A percentile compares a stretch with the other conserved stretches of the same genome.
Conservation (phyloP, 2,329 filamentous ascomycete species). For the Blumeria graminis region DNA sequence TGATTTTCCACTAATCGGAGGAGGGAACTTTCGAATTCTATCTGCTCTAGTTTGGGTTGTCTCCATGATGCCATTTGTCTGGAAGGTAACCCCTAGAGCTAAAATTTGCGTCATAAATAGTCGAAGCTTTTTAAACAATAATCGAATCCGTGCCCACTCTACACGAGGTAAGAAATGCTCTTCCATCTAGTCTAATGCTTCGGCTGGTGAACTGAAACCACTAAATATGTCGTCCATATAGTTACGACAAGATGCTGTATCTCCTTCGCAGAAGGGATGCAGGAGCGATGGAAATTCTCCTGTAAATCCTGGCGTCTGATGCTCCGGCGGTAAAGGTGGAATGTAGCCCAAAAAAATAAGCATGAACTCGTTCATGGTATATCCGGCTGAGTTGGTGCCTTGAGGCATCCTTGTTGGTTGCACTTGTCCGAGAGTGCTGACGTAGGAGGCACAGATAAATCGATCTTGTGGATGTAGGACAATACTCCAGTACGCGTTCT, state of each 20-base stretch:
- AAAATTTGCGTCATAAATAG: neutral
- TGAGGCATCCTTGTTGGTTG: neutral
- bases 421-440: neutral
- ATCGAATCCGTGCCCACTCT: neutral
- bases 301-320: neutral
- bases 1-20: neutral
- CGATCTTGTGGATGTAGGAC: neutral
- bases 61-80: neutral
- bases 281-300: neutral
- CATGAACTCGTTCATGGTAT: neutral
- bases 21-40: neutral
- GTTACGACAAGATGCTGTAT: neutral
- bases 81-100: neutral
- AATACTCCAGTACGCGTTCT: neutral
- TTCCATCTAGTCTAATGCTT: neutral
- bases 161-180: neutral
- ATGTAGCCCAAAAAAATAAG: neutral
- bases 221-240: neutral
- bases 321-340: neutral
- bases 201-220: neutral
- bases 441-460: neutral
- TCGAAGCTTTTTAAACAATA: neutral
- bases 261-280: neutral
- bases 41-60: neutral
- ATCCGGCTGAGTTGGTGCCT: neutral